Evolutionary conservation across 495 filamentous ascomycete species (phyloP).

Genomic region (Trichoderma virens): DNA sequence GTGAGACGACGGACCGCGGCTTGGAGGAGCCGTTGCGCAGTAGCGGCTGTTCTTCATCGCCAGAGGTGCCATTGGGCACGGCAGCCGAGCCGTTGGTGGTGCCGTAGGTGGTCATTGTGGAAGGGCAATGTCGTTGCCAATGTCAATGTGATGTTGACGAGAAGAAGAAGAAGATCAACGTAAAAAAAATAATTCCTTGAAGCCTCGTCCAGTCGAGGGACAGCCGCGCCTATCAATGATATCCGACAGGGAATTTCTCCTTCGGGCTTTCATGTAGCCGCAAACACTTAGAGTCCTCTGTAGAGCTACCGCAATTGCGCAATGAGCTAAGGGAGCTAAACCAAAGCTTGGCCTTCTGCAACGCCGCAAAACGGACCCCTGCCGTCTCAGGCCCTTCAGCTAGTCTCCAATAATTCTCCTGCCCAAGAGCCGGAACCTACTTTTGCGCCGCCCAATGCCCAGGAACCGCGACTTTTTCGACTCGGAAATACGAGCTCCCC

Average conservation of each 20-base stretch:
- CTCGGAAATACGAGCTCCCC: background rate
- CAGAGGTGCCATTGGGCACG: background rate
- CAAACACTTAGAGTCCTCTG: no score
- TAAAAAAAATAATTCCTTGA: no score
- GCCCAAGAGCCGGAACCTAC: background rate
- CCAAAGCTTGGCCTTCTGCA: background rate
- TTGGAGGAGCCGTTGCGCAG: constrained; percentile 18
- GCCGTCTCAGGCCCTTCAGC: background rate
- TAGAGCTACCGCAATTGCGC: background rate
- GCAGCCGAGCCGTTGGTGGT: constrained; percentile 4
- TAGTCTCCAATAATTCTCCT: no score
- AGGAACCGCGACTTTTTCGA: background rate
- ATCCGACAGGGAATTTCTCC: no score
- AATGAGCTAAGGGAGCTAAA: background rate
- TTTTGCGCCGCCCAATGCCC: background rate
- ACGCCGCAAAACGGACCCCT: background rate
- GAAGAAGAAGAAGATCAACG: background rate
- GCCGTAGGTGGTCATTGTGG: constrained; percentile 5
- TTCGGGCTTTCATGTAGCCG: no score
- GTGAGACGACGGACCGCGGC: constrained; percentile 6
- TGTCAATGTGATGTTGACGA: background rate
- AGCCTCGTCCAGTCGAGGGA: no score
- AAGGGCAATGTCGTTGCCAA: background rate
- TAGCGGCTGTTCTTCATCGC: constrained; percentile 36
- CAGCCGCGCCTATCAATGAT: no score